A percentile compares a stretch with the other conserved stretches of the same genome.
Evolutionary conservation across 306 rosid genomes (phyloP).

Genomic region (Prunus davidiana): DNA sequence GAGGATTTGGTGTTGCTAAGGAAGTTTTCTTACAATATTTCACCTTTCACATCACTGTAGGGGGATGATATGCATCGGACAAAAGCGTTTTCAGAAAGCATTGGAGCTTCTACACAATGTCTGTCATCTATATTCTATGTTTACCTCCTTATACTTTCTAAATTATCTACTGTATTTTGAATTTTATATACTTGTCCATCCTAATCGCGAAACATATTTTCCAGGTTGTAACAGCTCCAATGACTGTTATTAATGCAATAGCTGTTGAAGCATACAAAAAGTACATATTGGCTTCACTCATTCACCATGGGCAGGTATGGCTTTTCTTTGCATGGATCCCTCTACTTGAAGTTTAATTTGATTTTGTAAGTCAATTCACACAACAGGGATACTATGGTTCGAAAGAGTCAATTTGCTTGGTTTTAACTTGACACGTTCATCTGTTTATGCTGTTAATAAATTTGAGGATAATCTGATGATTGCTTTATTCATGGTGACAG

Average conservation of each 20-base stretch:
- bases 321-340: constrained; percentile 16
- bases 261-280: constrained; percentile 95
- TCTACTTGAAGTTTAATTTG: not conserved
- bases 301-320: constrained; percentile 81
- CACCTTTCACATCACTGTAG: constrained; percentile 43
- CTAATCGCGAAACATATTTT: constrained; percentile 25
- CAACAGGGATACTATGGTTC: not conserved
- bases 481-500: constrained; percentile 43
- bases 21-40: constrained; percentile 22
- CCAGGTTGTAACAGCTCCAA: constrained; percentile 96
- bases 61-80: constrained; percentile 95
- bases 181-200: constrained; percentile 1
- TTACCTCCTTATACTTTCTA: not conserved
- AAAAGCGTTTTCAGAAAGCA: constrained; percentile 73
- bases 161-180: constrained; percentile 9
- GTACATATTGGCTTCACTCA: constrained; percentile 78
- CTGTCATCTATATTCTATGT: constrained; percentile 17
- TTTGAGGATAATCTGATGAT: not conserved
- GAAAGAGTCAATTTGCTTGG: not conserved
- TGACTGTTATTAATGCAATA: constrained; percentile 70
- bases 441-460: not conserved
- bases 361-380: not conserved
- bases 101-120: constrained; percentile 96
- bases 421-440: not conserved
- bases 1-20: constrained; percentile 1